Percentiles rank a stretch among this genome's conserved stretches.
phyloP scores from a whole-genome alignment of 2,329 filamentous ascomycete species.

The Sarocladium strictum region DNA sequence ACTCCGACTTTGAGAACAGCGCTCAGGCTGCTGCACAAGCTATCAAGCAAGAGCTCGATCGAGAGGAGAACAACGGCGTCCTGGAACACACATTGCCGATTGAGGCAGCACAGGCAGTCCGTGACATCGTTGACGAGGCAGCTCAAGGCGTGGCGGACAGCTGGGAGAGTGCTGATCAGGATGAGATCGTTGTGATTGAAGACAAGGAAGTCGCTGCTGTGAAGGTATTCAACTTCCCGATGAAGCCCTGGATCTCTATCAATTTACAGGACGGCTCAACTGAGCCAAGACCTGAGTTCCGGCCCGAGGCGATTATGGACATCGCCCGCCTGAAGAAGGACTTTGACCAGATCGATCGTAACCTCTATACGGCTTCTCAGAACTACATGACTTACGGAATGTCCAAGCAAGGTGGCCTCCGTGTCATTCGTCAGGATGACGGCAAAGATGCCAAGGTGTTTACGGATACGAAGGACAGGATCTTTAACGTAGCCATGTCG shows the following conservation, averaged over 20 bases:
- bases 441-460: constrained; percentile 90
- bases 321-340: constrained; percentile 95
- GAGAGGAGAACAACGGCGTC: constrained; percentile 44
- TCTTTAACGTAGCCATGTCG: constrained; percentile 89
- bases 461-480: constrained; percentile 82
- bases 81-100: constrained; percentile 41
- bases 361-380: constrained; percentile 81
- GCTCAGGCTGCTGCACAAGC: constrained; percentile 39
- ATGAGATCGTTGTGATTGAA: constrained; percentile 59
- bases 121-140: constrained; percentile 47
- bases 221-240: constrained; percentile 89
- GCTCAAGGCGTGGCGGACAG: constrained; percentile 62
- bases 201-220: constrained; percentile 61
- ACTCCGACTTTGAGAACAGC: constrained; percentile 47
- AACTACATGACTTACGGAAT: constrained; percentile 93
- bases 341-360: constrained; percentile 94
- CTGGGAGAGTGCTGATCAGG: constrained; percentile 84
- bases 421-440: constrained; percentile 90
- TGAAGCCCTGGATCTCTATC: constrained; percentile 94
- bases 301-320: constrained; percentile 78
- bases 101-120: constrained; percentile 38
- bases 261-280: constrained; percentile 56
- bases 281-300: constrained; percentile 57
- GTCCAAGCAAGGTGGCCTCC: constrained; percentile 85
- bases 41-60: constrained; percentile 49